phyloP scores from a whole-genome alignment of 129 eudicot genomes.

The Flaveria ramosissima region DNA sequence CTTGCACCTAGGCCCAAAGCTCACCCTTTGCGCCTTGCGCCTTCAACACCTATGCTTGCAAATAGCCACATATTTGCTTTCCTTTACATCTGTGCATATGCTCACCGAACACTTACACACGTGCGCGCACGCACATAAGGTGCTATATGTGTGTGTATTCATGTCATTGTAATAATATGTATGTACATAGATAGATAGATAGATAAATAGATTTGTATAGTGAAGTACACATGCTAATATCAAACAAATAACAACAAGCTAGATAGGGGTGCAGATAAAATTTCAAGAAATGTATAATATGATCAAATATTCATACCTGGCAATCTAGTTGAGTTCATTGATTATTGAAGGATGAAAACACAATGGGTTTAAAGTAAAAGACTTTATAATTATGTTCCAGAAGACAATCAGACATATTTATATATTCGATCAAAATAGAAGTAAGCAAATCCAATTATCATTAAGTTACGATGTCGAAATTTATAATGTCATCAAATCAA shows the following conservation, averaged over 20 bases:
- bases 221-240: slow-evolving; percentile 4
- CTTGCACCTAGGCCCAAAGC: too few relatives aligned
- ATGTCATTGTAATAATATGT: not conserved
- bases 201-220: slow-evolving; percentile 1
- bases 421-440: not conserved
- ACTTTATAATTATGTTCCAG: not conserved
- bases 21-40: too few relatives aligned
- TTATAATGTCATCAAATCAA: not conserved
- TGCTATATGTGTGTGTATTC: not conserved
- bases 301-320: not conserved
- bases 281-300: not conserved
- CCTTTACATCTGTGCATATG: not conserved
- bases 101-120: too few relatives aligned
- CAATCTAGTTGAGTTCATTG: not conserved
- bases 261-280: slow-evolving; percentile 13
- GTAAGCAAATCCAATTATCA: not conserved
- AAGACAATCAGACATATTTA: not conserved
- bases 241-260: slow-evolving; percentile 1
- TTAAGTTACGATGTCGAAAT: not conserved
- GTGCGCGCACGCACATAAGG: not conserved
- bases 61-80: not conserved
- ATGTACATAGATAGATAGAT: not conserved
- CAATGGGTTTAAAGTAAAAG: slow-evolving; percentile 2
- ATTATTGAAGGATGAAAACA: slow-evolving; percentile 18
- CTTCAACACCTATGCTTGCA: too few relatives aligned